phyloP scores from a whole-genome alignment of 306 rosid genomes.

The Alnus rubra region DNA sequence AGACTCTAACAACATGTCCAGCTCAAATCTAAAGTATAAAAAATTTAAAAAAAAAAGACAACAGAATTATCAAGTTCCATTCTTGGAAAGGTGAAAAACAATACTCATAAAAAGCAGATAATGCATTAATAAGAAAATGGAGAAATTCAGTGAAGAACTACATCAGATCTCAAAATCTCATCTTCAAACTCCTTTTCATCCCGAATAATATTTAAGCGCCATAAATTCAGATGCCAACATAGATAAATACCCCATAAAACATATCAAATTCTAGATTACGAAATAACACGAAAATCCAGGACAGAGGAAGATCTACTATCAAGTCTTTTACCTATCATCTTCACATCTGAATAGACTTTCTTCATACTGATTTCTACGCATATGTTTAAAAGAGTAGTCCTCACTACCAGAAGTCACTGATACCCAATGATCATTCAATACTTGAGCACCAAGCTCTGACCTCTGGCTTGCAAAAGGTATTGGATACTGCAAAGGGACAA shows the following conservation, averaged over 20 bases:
- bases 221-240: conserved; percentile 6
- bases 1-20: conserved; percentile 96
- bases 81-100: conserved; percentile 23
- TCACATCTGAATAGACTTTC: conserved; percentile 96
- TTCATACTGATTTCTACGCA: conserved; percentile 97
- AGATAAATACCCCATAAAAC: background rate
- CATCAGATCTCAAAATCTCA: conserved; percentile 4
- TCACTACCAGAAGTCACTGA: conserved; percentile 99
- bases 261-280: background rate
- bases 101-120: conserved; percentile 9
- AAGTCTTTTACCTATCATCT: conserved; percentile 82
- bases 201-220: background rate
- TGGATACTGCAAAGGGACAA: conserved; percentile 75
- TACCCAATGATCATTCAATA: conserved; percentile 96
- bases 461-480: conserved; percentile 87
- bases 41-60: background rate
- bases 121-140: background rate
- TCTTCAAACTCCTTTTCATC: background rate
- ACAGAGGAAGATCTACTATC: background rate
- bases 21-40: conserved; percentile 71
- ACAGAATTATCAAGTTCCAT: conserved; percentile 10
- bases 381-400: conserved; percentile 98
- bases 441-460: conserved; percentile 84
- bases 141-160: conserved; percentile 16
- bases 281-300: background rate